Conservation (phyloP, 192 early-diverging fungal species). For the Haplosporangium gracile region DNA sequence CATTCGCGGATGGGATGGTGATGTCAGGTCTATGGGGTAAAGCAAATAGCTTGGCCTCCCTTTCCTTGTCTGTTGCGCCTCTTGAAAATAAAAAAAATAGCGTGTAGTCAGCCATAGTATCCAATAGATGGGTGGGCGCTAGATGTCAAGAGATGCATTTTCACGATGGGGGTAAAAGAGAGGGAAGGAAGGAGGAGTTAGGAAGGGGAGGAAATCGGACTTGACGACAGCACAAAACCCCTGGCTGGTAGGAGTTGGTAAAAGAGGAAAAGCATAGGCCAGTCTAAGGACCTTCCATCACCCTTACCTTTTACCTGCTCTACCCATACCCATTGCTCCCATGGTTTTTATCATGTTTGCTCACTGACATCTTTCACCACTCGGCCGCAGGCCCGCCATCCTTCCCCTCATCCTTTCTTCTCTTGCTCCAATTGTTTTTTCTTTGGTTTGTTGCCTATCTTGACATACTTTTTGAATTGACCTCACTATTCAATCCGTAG, state of each 20-base stretch:
- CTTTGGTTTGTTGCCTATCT: slow-evolving; percentile 11
- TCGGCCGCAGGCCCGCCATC: too few species aligned
- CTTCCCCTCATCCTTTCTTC: background rate
- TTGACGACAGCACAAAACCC: background rate
- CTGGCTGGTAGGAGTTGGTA: background rate
- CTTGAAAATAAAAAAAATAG: background rate
- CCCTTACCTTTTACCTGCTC: too few species aligned
- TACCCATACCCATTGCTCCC: background rate
- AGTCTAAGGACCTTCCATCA: background rate
- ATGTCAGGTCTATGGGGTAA: background rate
- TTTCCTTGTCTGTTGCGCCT: background rate
- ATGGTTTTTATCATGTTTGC: background rate
- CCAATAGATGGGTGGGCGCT: background rate
- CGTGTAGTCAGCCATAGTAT: background rate
- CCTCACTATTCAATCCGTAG: slow-evolving; percentile 11
- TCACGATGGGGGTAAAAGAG: background rate
- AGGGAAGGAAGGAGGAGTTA: background rate
- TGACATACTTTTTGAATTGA: slow-evolving; percentile 18
- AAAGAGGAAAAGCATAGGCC: background rate
- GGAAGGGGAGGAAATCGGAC: background rate
- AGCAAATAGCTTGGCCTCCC: background rate
- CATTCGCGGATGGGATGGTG: background rate
- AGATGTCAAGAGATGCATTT: background rate
- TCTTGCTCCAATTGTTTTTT: background rate
- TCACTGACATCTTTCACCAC: background rate